Percentiles rank a stretch among this genome's conserved stretches.
These are phyloP conservation scores for Fusarium ramigenum DNA, from an alignment of 2,329 filamentous ascomycete species.

Conservation along the genomic window DNA sequence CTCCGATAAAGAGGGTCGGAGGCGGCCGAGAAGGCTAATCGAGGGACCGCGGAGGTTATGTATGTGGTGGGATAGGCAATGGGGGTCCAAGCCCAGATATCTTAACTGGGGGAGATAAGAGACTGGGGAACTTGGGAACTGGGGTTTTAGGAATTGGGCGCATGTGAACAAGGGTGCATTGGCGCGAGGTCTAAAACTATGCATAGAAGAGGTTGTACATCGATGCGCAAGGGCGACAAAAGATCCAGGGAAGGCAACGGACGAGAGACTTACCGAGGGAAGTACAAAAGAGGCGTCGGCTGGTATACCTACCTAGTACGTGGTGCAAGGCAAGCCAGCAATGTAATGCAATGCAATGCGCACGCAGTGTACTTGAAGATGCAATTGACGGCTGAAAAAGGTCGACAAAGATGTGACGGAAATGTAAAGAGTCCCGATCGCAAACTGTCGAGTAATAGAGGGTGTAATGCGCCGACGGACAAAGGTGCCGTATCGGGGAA, in stretches of 20 bases:
- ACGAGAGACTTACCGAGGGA: slow-evolving; percentile 23
- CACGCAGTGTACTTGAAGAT: slow-evolving; percentile 9
- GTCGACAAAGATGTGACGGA: slow-evolving; percentile 16
- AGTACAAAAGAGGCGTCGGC: slow-evolving; percentile 17
- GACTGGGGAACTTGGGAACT: slow-evolving; percentile 21
- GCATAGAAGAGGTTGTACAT: slow-evolving; percentile 19
- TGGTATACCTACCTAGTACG: slow-evolving; percentile 25
- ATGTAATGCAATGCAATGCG: slow-evolving; percentile 7
- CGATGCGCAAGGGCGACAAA: slow-evolving; percentile 6
- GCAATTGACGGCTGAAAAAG: slow-evolving; percentile 1
- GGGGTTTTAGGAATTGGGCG: slow-evolving; percentile 12
- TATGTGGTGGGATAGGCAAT: slow-evolving; percentile 29
- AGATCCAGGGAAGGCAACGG: slow-evolving; percentile 1
- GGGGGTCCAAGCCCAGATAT: slow-evolving; percentile 26
- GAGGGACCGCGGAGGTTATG: slow-evolving; percentile 25
- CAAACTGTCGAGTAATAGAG: slow-evolving; percentile 6
- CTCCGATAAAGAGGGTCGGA: slow-evolving; percentile 31
- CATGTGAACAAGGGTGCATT: slow-evolving; percentile 15
- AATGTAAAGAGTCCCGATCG: slow-evolving; percentile 27
- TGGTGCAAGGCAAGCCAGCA: slow-evolving; percentile 24
- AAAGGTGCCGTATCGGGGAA: slow-evolving; percentile 36
- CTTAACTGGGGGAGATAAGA: slow-evolving; percentile 36
- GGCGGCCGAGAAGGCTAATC: slow-evolving; percentile 3
- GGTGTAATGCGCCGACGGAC: slow-evolving; percentile 37
- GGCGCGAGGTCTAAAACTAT: slow-evolving; percentile 2